Evolutionary conservation across 129 eudicot genomes (phyloP).

Genomic region (Artemisia argyi): DNA sequence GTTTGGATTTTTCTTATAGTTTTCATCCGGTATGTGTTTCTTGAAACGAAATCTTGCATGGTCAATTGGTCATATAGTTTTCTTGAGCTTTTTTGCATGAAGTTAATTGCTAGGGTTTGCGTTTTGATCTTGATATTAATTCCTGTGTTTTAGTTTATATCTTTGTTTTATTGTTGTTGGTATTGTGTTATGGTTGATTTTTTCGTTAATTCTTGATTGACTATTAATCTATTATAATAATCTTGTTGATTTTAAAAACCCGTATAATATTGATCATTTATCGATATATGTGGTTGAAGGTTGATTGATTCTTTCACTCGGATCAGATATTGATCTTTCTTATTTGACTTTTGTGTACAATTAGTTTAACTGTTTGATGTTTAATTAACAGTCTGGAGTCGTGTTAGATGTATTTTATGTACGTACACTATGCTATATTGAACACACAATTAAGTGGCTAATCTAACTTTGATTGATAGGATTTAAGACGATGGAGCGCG

Average conservation of each 20-base stretch:
- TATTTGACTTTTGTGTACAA: too few relatives aligned
- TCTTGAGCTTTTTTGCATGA: constrained; percentile 2
- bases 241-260: constrained; percentile 2
- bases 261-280: neutral
- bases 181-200: neutral
- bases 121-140: constrained; percentile 1
- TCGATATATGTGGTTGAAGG: too few relatives aligned
- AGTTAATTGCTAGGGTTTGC: neutral
- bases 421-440: neutral
- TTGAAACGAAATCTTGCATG: constrained; percentile 4
- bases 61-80: neutral
- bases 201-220: neutral
- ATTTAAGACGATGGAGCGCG: constrained; percentile 27
- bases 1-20: neutral
- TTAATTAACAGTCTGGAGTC: neutral
- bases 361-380: neutral
- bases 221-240: neutral
- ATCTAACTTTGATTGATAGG: constrained; percentile 3
- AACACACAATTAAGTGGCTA: neutral
- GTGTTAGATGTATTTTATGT: neutral
- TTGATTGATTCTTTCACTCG: too few relatives aligned
- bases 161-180: too few relatives aligned
- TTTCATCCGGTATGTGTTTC: constrained; percentile 17
- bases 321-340: too few relatives aligned
- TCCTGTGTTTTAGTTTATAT: neutral